A percentile compares a stretch with the other conserved stretches of the same genome.
These are phyloP conservation scores for Cadophora gregata DNA, from an alignment of 2,329 filamentous ascomycete species.

Conservation along the genomic window DNA sequence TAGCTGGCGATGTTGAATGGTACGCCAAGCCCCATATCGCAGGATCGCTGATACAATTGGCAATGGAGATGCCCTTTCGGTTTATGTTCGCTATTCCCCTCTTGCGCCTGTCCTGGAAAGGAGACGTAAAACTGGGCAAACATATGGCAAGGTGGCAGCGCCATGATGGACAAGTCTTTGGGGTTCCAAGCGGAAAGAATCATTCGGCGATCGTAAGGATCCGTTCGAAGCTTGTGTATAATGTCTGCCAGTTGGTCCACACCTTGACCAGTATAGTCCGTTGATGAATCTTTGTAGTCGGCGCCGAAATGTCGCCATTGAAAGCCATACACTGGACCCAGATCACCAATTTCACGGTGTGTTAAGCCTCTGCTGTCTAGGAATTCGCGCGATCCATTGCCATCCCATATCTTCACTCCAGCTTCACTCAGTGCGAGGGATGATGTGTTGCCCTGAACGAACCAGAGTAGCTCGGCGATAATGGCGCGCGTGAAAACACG, in stretches of 20 bases:
- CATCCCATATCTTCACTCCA: conserved; percentile 97
- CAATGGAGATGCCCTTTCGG: conserved; percentile 78
- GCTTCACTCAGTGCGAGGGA: conserved; percentile 76
- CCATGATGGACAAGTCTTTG: conserved; percentile 84
- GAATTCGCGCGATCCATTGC: conserved; percentile 89
- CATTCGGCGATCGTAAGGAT: conserved; percentile 87
- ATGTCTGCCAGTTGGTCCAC: conserved; percentile 93
- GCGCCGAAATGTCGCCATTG: conserved; percentile 99
- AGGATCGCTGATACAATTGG: conserved; percentile 89
- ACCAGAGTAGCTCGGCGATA: conserved; percentile 94
- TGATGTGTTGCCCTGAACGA: conserved; percentile 84
- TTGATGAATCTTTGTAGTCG: conserved; percentile 77
- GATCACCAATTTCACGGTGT: conserved; percentile 84
- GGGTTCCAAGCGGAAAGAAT: conserved; percentile 96
- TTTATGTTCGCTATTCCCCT: conserved; percentile 44
- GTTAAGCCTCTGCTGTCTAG: conserved; percentile 84
- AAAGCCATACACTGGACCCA: conserved; percentile 97
- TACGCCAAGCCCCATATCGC: conserved; percentile 94
- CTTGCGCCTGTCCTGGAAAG: too few species aligned
- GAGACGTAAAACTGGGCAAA: conserved; percentile 83
- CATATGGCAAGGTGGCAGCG: conserved; percentile 94
- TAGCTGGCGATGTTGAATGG: conserved; percentile 98
- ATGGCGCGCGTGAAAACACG: conserved; percentile 93
- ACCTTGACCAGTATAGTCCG: conserved; percentile 86
- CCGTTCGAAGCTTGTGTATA: conserved; percentile 82